Evolutionary conservation across 192 early-diverging fungal genomes (phyloP).

Genomic region (Phlyctochytrium bullatum): DNA sequence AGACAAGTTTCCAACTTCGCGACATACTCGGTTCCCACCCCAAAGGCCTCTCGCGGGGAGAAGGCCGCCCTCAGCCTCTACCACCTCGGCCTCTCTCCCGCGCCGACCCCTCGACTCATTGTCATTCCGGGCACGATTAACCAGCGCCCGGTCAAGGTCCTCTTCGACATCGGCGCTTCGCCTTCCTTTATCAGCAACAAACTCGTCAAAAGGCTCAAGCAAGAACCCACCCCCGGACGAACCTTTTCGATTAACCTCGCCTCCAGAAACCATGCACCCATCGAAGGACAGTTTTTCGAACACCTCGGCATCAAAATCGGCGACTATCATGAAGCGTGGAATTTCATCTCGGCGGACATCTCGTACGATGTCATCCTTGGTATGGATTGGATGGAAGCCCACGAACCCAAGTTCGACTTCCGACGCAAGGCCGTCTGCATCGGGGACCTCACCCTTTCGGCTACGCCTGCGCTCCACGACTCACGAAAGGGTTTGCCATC

Average conservation of each 20-base stretch:
- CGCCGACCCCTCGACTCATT: too few species aligned
- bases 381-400: constrained; percentile 19
- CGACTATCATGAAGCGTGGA: not conserved
- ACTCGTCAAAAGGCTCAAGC: not conserved
- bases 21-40: too few species aligned
- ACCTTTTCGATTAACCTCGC: not conserved
- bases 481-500: not conserved
- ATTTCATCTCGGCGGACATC: not conserved
- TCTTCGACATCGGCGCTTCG: not conserved
- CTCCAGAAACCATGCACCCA: not conserved
- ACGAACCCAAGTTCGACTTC: constrained; percentile 1
- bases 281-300: not conserved
- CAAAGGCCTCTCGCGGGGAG: too few species aligned
- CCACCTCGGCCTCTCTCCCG: too few species aligned
- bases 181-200: not conserved
- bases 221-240: not conserved
- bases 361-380: constrained; percentile 18
- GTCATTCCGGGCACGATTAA: not conserved
- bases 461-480: not conserved
- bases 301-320: not conserved
- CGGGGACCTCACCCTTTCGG: not conserved
- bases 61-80: too few species aligned
- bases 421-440: not conserved
- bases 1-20: too few species aligned
- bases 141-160: not conserved